These are phyloP conservation scores for Patellaria atrata DNA, from an alignment of 495 filamentous ascomycete genomes.

Conservation along the genomic window DNA sequence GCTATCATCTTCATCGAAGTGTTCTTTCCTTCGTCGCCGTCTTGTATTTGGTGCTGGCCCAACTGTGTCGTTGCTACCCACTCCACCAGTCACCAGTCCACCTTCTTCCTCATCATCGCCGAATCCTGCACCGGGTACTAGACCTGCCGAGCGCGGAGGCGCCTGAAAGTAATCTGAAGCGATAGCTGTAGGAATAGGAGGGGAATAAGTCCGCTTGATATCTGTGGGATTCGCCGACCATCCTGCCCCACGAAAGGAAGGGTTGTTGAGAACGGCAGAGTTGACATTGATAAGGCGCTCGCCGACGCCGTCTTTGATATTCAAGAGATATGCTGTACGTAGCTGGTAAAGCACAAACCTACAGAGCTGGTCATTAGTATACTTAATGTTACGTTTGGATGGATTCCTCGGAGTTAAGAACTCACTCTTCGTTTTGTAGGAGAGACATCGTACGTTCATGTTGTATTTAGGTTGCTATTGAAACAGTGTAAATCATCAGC, in stretches of 20 bases:
- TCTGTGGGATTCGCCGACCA: conserved; percentile 67
- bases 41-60: conserved; percentile 44
- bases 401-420: background rate
- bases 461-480: background rate
- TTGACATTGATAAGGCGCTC: conserved; percentile 91
- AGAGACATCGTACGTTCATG: conserved; percentile 54
- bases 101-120: conserved; percentile 74
- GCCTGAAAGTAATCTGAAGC: conserved; percentile 84
- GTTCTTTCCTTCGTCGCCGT: conserved; percentile 44
- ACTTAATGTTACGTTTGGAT: too few species aligned
- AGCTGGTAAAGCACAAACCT: conserved; percentile 91
- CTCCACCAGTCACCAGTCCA: conserved; percentile 63
- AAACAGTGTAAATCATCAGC: background rate
- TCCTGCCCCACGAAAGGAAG: conserved; percentile 89
- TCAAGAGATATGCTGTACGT: conserved; percentile 77
- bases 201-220: conserved; percentile 85
- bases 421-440: conserved; percentile 93
- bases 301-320: conserved; percentile 87
- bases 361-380: conserved; percentile 8
- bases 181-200: conserved; percentile 83
- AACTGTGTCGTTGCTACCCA: conserved; percentile 53
- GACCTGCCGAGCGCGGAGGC: conserved; percentile 37
- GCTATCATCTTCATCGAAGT: conserved; percentile 90
- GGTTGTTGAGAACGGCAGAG: conserved; percentile 74
- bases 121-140: conserved; percentile 36